phyloP scores from a whole-genome alignment of 768 basidiomycete genomes.

The Trametes maxima region DNA sequence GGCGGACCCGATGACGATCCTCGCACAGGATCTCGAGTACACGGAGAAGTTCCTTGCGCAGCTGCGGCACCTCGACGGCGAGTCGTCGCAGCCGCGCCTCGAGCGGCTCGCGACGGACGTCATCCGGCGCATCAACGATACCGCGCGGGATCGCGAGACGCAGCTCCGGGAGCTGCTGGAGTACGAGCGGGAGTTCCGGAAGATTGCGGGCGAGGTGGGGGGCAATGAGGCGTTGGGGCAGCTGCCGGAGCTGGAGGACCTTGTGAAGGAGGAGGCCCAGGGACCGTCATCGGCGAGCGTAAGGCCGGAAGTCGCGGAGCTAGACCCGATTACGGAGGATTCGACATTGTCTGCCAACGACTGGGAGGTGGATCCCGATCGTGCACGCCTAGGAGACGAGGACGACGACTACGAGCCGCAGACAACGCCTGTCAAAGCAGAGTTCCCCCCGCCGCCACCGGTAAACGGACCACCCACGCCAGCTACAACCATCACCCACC shows the following conservation, averaged over 20 bases:
- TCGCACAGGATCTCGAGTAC: conserved; percentile 72
- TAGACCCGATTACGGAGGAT: conserved; percentile 37
- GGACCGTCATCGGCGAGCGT: conserved; percentile 24
- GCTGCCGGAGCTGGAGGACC: conserved; percentile 64
- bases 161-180: conserved; percentile 80
- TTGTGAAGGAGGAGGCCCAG: conserved; percentile 43
- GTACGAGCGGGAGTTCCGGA: conserved; percentile 78
- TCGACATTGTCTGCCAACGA: conserved; percentile 38
- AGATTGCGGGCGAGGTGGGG: conserved; percentile 76
- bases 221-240: conserved; percentile 72
- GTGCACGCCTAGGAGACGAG: conserved; percentile 46
- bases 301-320: conserved; percentile 13
- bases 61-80: conserved; percentile 70
- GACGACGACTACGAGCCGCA: conserved; percentile 47
- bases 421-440: conserved; percentile 59
- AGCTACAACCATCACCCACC: conserved; percentile 60
- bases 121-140: conserved; percentile 76
- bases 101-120: conserved; percentile 76
- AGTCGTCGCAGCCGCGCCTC: conserved; percentile 40
- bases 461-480: conserved; percentile 56
- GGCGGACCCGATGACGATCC: conserved; percentile 69
- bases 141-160: conserved; percentile 73
- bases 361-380: conserved; percentile 55
- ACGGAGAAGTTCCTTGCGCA: conserved; percentile 78
- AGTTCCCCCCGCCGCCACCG: conserved; percentile 56